These are phyloP conservation scores for Astrocystis sublimbata DNA, from an alignment of 495 filamentous ascomycete genomes.

Conservation along the genomic window DNA sequence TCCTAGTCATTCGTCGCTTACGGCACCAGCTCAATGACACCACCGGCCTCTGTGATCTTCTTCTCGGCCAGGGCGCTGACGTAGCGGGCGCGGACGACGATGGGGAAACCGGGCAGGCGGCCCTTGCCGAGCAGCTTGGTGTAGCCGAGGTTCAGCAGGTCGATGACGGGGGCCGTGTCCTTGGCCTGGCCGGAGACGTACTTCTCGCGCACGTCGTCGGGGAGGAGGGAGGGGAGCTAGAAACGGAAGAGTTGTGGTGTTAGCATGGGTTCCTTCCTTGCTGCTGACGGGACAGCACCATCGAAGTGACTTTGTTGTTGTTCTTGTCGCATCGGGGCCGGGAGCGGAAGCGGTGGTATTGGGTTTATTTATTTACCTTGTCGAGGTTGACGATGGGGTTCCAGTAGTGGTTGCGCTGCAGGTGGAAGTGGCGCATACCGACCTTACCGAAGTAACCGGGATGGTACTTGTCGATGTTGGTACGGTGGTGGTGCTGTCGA, in stretches of 20 bases:
- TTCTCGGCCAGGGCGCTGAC: slow-evolving; percentile 85
- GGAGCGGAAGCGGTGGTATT: slow-evolving; percentile 56
- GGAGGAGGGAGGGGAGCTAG: slow-evolving; percentile 81
- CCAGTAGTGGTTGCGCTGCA: slow-evolving; percentile 86
- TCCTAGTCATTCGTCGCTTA: slow-evolving; percentile 47
- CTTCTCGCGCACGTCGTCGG: slow-evolving; percentile 77
- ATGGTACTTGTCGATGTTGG: slow-evolving; percentile 78
- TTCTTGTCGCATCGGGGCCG: too few species aligned
- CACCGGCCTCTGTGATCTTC: slow-evolving; percentile 94
- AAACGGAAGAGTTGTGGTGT: too few species aligned
- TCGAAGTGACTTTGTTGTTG: too few species aligned
- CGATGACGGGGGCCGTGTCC: slow-evolving; percentile 87
- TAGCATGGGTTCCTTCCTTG: too few species aligned
- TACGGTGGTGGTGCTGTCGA: slow-evolving; percentile 78
- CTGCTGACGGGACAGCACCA: too few species aligned
- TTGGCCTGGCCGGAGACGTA: slow-evolving; percentile 71
- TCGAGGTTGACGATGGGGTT: slow-evolving; percentile 89
- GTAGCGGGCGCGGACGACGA: slow-evolving; percentile 86
- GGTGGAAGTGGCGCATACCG: slow-evolving; percentile 96
- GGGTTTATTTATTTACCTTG: slow-evolving; percentile 72
- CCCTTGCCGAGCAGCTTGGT: slow-evolving; percentile 94
- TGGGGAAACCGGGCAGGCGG: slow-evolving; percentile 76
- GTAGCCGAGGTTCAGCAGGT: slow-evolving; percentile 89
- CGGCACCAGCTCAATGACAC: slow-evolving; percentile 87
- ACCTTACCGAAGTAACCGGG: slow-evolving; percentile 91